Evolutionary conservation across 202 grass and related monocot genomes (phyloP).

Genomic region (Panicum virgatum): DNA sequence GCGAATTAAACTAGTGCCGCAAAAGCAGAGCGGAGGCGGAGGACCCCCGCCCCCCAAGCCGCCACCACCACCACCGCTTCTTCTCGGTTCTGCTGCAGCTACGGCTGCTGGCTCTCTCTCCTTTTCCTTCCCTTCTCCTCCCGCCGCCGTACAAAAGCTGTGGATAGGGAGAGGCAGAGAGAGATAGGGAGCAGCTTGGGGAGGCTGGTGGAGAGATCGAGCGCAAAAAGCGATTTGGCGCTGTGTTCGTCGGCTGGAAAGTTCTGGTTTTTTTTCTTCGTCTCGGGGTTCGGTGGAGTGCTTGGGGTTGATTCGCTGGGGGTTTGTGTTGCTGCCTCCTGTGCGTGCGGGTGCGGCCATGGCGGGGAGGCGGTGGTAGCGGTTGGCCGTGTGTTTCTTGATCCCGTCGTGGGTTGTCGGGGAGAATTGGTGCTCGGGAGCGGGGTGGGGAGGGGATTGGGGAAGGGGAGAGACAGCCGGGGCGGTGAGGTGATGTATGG

Average conservation of each 20-base stretch:
- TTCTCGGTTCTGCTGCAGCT: slow-evolving; percentile 58
- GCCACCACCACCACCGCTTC: slow-evolving; percentile 29
- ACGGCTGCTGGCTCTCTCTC: not conserved
- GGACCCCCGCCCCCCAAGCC: too few relatives aligned
- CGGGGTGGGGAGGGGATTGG: not conserved
- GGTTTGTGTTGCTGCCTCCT: slow-evolving; percentile 9
- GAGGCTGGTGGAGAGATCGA: slow-evolving; percentile 1
- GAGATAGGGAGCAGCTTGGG: not conserved
- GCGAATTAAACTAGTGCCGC: slow-evolving; percentile 31
- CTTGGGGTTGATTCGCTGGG: slow-evolving; percentile 1
- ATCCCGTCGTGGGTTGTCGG: not conserved
- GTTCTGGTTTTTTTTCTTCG: slow-evolving; percentile 17
- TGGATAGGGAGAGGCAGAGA: slow-evolving; percentile 1
- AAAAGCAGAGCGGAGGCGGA: slow-evolving; percentile 25
- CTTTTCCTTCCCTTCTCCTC: not conserved
- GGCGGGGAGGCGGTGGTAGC: slow-evolving; percentile 40
- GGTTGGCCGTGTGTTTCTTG: not conserved
- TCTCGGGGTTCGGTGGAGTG: slow-evolving; percentile 19
- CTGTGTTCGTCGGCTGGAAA: slow-evolving; percentile 29
- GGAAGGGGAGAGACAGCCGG: not conserved
- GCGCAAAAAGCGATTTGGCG: slow-evolving; percentile 6
- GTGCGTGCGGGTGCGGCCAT: slow-evolving; percentile 16
- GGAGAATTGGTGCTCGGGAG: slow-evolving; percentile 6
- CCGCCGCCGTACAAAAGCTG: slow-evolving; percentile 34
- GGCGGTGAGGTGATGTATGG: slow-evolving; percentile 85